phyloP scores from a whole-genome alignment of 805 yeast species.

The Danielia oregonensis region DNA sequence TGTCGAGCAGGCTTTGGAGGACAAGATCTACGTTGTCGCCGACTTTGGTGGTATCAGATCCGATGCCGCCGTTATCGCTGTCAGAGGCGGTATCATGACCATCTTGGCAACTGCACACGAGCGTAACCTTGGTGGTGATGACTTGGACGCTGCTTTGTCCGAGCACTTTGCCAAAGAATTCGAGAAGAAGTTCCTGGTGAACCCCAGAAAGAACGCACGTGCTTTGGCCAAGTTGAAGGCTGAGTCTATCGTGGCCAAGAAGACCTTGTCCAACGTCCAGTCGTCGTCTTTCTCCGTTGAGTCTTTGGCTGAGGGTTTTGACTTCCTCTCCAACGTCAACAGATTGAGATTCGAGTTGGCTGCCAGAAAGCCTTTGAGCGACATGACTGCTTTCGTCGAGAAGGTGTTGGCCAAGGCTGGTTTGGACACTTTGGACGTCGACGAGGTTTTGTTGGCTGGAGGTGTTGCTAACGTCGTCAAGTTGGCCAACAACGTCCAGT shows the following conservation, averaged over 20 bases:
- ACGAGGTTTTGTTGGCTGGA: conserved; percentile 89
- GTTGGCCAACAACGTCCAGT: conserved; percentile 69
- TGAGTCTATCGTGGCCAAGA: conserved; percentile 80
- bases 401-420: conserved; percentile 75
- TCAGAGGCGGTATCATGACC: conserved; percentile 92
- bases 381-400: conserved; percentile 75
- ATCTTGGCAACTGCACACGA: conserved; percentile 82
- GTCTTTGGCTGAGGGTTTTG: conserved; percentile 89
- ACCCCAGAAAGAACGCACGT: conserved; percentile 78
- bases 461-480: conserved; percentile 93
- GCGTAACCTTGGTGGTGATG: conserved; percentile 80
- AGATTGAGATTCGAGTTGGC: conserved; percentile 90
- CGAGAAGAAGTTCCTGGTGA: conserved; percentile 77
- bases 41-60: conserved; percentile 96
- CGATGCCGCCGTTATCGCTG: conserved; percentile 90
- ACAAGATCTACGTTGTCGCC: conserved; percentile 83
- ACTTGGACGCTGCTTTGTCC: conserved; percentile 73
- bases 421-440: conserved; percentile 78
- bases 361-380: conserved; percentile 71
- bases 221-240: conserved; percentile 84
- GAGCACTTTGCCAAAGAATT: conserved; percentile 91
- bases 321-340: conserved; percentile 89
- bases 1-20: conserved; percentile 47
- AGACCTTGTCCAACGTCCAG: conserved; percentile 86
- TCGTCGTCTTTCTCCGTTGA: conserved; percentile 91